These are phyloP conservation scores for Syzygium jambos DNA, from an alignment of 345 rosid genomes.

Conservation along the genomic window DNA sequence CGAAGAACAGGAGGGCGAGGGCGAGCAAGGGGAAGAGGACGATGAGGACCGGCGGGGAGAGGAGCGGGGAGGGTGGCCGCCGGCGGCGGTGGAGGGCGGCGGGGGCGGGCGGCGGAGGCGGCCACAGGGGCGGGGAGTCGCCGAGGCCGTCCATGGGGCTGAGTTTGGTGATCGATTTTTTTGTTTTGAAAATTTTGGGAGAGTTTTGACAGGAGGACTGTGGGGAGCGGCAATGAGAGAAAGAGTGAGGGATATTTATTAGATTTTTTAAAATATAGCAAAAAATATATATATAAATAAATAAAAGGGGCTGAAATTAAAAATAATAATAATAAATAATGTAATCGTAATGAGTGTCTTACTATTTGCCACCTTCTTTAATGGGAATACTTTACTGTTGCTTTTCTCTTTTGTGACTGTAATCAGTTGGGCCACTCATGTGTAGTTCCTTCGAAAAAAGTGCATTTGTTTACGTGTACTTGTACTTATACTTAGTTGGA, in stretches of 20 bases:
- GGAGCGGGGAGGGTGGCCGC: slow-evolving; percentile 17
- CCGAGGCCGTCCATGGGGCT: slow-evolving; percentile 11
- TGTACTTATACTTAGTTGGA: not conserved
- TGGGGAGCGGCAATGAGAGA: not conserved
- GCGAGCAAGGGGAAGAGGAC: slow-evolving; percentile 35
- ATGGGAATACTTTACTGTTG: not conserved
- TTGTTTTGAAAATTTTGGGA: not conserved
- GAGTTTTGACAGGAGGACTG: not conserved
- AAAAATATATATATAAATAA: not conserved
- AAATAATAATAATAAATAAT: not conserved
- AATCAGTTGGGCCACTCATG: not conserved
- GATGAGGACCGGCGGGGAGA: slow-evolving; percentile 40
- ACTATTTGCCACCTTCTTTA: not conserved
- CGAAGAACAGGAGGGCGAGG: slow-evolving; percentile 28
- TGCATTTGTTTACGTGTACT: not conserved
- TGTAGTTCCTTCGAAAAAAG: not conserved
- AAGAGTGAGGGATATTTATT: not conserved
- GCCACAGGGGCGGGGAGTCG: slow-evolving; percentile 43
- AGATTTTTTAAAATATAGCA: not conserved
- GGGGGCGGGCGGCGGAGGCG: slow-evolving; percentile 20
- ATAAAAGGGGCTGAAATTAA: not conserved
- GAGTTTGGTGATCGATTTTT: no score
- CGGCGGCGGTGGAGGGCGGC: slow-evolving; percentile 25
- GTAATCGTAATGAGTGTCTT: not conserved
- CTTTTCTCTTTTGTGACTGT: not conserved